phyloP scores from a whole-genome alignment of 805 yeast genomes.

The Alloascoidea hylecoeti region DNA sequence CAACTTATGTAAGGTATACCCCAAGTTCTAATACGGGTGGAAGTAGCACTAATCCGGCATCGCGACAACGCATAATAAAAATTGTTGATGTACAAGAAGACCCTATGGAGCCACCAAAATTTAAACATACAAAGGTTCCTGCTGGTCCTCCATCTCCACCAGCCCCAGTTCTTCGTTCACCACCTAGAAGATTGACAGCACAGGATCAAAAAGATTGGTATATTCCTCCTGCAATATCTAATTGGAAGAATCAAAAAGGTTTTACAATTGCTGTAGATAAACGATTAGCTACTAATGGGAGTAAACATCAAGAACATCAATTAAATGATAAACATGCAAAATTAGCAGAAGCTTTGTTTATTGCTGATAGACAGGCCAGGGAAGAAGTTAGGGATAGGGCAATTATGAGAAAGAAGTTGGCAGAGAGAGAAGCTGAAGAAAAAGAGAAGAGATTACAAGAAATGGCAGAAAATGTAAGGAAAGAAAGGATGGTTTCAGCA shows the following conservation, averaged over 20 bases:
- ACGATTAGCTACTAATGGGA: constrained; percentile 43
- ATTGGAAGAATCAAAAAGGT: constrained; percentile 93
- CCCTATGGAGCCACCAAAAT: constrained; percentile 77
- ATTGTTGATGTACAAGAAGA: constrained; percentile 59
- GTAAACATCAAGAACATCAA: constrained; percentile 18
- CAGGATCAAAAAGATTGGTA: constrained; percentile 74
- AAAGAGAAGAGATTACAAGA: constrained; percentile 36
- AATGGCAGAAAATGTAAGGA: constrained; percentile 35
- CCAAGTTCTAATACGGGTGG: constrained; percentile 23
- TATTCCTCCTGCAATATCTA: constrained; percentile 84
- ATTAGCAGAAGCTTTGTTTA: constrained; percentile 58
- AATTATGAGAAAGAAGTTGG: constrained; percentile 30
- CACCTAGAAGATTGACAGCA: constrained; percentile 37
- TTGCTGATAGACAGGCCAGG: constrained; percentile 50
- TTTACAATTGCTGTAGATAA: constrained; percentile 72
- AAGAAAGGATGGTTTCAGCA: no score
- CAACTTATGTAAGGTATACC: constrained; percentile 31
- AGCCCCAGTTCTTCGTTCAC: constrained; percentile 39
- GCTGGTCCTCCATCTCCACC: constrained; percentile 62
- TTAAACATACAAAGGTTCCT: constrained; percentile 60
- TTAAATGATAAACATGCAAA: constrained; percentile 45
- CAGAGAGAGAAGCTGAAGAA: constrained; percentile 32
- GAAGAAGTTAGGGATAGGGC: constrained; percentile 38
- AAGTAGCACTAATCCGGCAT: constrained; percentile 12
- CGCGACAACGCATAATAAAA: constrained; percentile 34